phyloP scores from a whole-genome alignment of 169 alveolate genomes.

The Plasmodium vinckei region DNA sequence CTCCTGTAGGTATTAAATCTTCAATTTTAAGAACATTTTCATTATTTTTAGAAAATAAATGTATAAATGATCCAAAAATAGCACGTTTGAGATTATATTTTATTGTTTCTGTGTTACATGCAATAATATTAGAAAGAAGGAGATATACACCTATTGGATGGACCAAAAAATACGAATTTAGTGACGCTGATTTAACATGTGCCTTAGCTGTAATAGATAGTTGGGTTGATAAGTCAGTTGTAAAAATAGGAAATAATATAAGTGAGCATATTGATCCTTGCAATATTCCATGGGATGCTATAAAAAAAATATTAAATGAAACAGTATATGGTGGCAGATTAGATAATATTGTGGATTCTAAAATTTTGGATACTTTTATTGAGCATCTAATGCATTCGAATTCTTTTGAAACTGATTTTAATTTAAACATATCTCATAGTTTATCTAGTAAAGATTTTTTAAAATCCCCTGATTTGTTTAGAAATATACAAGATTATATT shows the following conservation, averaged over 20 bases:
- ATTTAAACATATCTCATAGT: constrained; percentile 77
- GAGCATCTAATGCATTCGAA: constrained; percentile 90
- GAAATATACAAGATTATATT: constrained; percentile 59
- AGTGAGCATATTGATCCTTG: constrained; percentile 91
- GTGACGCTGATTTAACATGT: constrained; percentile 97
- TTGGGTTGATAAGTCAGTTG: constrained; percentile 90
- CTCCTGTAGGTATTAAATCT: constrained; percentile 97
- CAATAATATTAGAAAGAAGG: constrained; percentile 96
- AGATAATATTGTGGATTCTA: constrained; percentile 96
- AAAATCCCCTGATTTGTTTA: constrained; percentile 74
- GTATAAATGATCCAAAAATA: constrained; percentile 81
- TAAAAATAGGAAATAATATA: constrained; percentile 67
- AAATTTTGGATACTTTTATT: constrained; percentile 91
- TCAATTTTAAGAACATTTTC: constrained; percentile 89
- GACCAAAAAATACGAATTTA: constrained; percentile 97
- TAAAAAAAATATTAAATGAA: constrained; percentile 93
- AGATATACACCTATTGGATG: constrained; percentile 98
- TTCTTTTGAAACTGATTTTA: constrained; percentile 87
- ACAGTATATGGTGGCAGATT: constrained; percentile 97
- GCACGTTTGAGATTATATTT: constrained; percentile 94
- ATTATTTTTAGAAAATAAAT: constrained; percentile 79
- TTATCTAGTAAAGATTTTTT: constrained; percentile 73
- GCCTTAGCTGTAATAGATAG: constrained; percentile 95
- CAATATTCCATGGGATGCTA: constrained; percentile 98
- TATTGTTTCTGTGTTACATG: constrained; percentile 96